Evolutionary conservation across 2,329 filamentous ascomycete species (phyloP).

Genomic region (Eutypella sp.): DNA sequence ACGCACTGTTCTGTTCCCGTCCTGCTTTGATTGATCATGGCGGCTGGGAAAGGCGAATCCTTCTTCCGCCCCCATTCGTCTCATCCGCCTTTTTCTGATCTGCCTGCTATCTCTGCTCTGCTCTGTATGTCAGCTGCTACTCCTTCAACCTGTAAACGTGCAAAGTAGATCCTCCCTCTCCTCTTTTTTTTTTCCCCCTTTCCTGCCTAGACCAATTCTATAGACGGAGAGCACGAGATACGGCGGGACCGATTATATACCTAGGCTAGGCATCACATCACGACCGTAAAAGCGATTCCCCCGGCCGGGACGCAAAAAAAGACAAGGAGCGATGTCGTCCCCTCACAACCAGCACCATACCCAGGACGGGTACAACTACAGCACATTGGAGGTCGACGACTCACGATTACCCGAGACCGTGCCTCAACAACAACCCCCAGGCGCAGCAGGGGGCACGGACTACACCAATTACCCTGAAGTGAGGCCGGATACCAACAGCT

Average conservation of each 20-base stretch:
- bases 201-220: no score
- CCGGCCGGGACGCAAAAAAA: no score
- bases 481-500: background rate
- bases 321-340: background rate
- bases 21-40: no score
- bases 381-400: conserved; percentile 3
- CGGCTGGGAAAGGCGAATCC: background rate
- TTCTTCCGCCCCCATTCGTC: background rate
- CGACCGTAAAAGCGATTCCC: background rate
- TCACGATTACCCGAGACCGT: background rate
- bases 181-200: no score
- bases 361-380: background rate
- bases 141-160: no score
- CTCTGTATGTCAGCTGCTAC: no score
- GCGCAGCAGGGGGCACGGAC: background rate
- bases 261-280: background rate
- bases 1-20: no score
- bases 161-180: no score
- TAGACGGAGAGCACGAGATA: no score
- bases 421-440: background rate
- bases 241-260: no score
- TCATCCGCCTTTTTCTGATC: background rate
- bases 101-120: no score
- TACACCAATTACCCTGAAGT: conserved; percentile 1
- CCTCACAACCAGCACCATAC: background rate